phyloP scores from a whole-genome alignment of 202 grass and related monocot species.

The Eragrostis tef region DNA sequence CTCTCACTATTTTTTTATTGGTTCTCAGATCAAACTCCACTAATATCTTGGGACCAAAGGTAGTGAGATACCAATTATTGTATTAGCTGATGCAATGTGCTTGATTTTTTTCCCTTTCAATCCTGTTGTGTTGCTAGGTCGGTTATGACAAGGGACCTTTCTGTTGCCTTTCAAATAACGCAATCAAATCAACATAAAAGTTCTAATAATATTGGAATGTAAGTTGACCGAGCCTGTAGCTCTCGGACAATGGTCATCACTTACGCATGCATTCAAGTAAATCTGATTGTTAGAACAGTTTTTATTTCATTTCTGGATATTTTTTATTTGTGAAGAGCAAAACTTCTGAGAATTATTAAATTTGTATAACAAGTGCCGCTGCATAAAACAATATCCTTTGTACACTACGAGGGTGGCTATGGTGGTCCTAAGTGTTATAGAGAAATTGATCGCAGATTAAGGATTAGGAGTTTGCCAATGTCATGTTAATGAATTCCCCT shows the following conservation, averaged over 20 bases:
- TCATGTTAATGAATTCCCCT: too few relatives aligned
- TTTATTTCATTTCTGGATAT: too few relatives aligned
- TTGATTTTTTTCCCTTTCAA: neutral
- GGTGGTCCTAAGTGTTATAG: too few relatives aligned
- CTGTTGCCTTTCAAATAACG: neutral
- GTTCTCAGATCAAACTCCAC: conserved; percentile 45
- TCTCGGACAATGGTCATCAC: neutral
- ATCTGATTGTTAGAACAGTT: too few relatives aligned
- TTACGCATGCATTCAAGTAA: neutral
- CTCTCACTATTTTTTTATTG: conserved; percentile 20
- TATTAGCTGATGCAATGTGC: conserved; percentile 35
- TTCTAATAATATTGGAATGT: neutral
- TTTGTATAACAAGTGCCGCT: too few relatives aligned
- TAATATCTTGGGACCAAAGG: conserved; percentile 30
- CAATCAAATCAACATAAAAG: neutral
- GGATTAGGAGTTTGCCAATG: too few relatives aligned
- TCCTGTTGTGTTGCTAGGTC: conserved; percentile 7
- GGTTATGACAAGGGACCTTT: conserved; percentile 28
- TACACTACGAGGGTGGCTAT: too few relatives aligned
- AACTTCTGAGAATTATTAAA: too few relatives aligned
- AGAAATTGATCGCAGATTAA: too few relatives aligned
- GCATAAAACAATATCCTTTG: too few relatives aligned
- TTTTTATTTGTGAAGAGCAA: too few relatives aligned
- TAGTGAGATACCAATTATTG: conserved; percentile 34
- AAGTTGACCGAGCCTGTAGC: neutral